phyloP scores from a whole-genome alignment of 2,329 filamentous ascomycete genomes.

The Fusarium sarcochroum region DNA sequence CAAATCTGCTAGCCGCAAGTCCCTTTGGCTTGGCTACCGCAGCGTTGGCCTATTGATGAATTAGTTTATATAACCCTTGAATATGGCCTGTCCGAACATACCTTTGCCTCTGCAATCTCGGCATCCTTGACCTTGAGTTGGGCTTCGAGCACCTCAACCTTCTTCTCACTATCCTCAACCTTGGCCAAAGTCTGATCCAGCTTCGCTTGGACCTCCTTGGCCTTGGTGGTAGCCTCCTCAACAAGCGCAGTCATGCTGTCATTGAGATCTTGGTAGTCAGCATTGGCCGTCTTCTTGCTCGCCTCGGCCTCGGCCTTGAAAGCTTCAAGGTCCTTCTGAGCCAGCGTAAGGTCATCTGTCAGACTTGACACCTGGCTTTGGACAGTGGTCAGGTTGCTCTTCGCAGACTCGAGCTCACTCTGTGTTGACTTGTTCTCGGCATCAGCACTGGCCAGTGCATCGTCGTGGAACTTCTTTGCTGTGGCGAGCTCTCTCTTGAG shows the following conservation, averaged over 20 bases:
- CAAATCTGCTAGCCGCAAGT: slow-evolving; percentile 69
- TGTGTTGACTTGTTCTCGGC: slow-evolving; percentile 55
- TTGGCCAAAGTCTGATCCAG: slow-evolving; percentile 61
- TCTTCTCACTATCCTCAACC: slow-evolving; percentile 63
- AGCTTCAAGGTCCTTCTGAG: slow-evolving; percentile 67
- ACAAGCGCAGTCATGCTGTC: slow-evolving; percentile 73
- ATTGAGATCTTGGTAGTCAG: slow-evolving; percentile 75
- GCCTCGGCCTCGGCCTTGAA: slow-evolving; percentile 65
- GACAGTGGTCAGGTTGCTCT: slow-evolving; percentile 54
- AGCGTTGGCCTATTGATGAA: slow-evolving; percentile 59
- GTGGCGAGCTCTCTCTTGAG: slow-evolving; percentile 65
- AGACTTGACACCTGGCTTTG: slow-evolving; percentile 52
- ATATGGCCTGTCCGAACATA: slow-evolving; percentile 49
- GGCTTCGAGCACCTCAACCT: slow-evolving; percentile 65
- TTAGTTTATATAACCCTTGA: neutral
- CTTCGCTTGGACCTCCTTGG: slow-evolving; percentile 65
- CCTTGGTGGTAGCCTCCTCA: slow-evolving; percentile 70
- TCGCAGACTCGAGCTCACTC: slow-evolving; percentile 53
- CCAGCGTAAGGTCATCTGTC: slow-evolving; percentile 62
- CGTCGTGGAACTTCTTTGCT: slow-evolving; percentile 63
- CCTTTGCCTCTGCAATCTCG: slow-evolving; percentile 73
- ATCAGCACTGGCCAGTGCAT: slow-evolving; percentile 55
- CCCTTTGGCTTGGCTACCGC: slow-evolving; percentile 63
- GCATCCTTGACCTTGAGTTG: slow-evolving; percentile 74
- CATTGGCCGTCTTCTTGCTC: slow-evolving; percentile 67